phyloP scores from a whole-genome alignment of 345 rosid species.

The Hibiscus tridactylites region DNA sequence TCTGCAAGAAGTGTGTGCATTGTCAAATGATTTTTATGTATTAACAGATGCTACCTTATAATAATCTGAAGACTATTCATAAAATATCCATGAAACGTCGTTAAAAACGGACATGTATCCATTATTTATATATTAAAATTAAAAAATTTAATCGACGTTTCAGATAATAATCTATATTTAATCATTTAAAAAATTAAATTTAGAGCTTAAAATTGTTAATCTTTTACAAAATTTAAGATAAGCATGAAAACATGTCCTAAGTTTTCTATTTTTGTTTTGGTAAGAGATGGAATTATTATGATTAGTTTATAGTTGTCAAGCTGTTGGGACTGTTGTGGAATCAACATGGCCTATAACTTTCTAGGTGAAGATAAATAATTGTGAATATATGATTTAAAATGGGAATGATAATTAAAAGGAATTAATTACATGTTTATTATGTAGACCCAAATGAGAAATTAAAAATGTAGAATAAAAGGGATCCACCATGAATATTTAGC shows the following conservation, averaged over 20 bases:
- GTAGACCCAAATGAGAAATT: slow-evolving; percentile 12
- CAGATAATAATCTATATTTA: too few species aligned
- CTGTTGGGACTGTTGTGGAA: neutral
- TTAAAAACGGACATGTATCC: too few species aligned
- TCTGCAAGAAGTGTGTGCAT: too few species aligned
- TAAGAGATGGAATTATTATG: neutral
- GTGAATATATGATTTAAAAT: slow-evolving; percentile 5
- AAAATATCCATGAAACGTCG: too few species aligned
- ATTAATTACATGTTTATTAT: neutral
- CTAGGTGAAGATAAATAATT: slow-evolving; percentile 7
- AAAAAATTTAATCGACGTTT: too few species aligned
- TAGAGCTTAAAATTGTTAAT: neutral
- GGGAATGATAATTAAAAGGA: slow-evolving; percentile 16
- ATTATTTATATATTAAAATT: too few species aligned
- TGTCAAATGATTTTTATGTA: too few species aligned
- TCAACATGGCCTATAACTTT: neutral
- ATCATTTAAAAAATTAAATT: neutral
- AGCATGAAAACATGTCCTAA: neutral
- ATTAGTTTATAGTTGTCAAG: slow-evolving; percentile 1
- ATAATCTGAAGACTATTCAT: too few species aligned
- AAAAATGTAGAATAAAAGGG: slow-evolving; percentile 9
- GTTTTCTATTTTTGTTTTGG: neutral
- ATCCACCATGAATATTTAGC: neutral
- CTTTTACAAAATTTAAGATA: neutral
- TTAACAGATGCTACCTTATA: too few species aligned